phyloP scores from a whole-genome alignment of 2,329 filamentous ascomycete genomes.

The Aspergillus calidoustus region DNA sequence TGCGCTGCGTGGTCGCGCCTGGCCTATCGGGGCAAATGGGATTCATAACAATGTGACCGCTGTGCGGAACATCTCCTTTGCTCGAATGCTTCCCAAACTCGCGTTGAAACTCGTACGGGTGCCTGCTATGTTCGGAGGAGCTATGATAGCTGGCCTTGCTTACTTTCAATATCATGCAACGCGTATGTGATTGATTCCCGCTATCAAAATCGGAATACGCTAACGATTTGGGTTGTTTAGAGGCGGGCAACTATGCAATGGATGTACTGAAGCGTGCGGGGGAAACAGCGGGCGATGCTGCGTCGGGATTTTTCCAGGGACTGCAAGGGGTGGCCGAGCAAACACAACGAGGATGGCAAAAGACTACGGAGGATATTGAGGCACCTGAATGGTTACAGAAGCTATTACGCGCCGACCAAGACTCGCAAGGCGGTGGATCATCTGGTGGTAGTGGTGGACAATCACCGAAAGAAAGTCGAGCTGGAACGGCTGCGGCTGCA shows the following conservation, averaged over 20 bases:
- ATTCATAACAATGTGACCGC: constrained; percentile 84
- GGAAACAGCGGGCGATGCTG: constrained; percentile 71
- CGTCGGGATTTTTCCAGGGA: constrained; percentile 71
- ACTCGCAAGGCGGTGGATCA: constrained; percentile 54
- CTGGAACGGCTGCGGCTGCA: constrained; percentile 65
- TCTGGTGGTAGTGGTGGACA: constrained; percentile 47
- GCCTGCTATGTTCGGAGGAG: constrained; percentile 88
- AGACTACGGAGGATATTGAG: constrained; percentile 76
- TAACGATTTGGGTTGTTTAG: constrained; percentile 41
- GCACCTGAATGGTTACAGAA: constrained; percentile 79
- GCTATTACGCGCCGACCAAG: constrained; percentile 67
- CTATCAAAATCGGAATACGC: not conserved
- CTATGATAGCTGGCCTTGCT: constrained; percentile 82
- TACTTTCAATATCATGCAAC: constrained; percentile 97
- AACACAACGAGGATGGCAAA: constrained; percentile 79
- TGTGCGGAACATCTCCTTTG: constrained; percentile 68
- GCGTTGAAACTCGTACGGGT: constrained; percentile 87
- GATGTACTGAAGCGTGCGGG: constrained; percentile 76
- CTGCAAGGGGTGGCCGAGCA: constrained; percentile 78
- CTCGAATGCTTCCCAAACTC: constrained; percentile 76
- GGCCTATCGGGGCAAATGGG: constrained; percentile 75
- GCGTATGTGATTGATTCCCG: constrained; percentile 59
- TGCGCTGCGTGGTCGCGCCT: constrained; percentile 67
- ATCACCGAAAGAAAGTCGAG: constrained; percentile 60
- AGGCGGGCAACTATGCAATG: constrained; percentile 76